phyloP scores from a whole-genome alignment of 192 early-diverging fungal genomes.

The Dimargaris xerosporica region DNA sequence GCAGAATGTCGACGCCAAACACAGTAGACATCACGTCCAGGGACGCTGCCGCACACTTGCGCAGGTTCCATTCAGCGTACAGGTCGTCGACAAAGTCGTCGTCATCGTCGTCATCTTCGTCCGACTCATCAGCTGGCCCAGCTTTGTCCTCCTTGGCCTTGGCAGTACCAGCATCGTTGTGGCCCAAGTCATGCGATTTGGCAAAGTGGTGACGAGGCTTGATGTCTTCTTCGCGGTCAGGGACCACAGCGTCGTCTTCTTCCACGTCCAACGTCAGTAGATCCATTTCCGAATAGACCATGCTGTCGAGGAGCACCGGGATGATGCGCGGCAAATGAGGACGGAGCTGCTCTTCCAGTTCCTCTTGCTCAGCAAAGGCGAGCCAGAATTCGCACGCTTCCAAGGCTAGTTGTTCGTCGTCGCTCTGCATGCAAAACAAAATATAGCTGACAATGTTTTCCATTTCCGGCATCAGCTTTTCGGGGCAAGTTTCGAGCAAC shows the following conservation, averaged over 20 bases:
- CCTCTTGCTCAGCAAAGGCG: slow-evolving; percentile 86
- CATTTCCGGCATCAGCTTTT: slow-evolving; percentile 75
- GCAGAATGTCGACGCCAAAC: slow-evolving; percentile 70
- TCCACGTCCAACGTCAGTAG: slow-evolving; percentile 58
- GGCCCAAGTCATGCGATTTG: slow-evolving; percentile 47
- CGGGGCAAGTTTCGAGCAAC: slow-evolving; percentile 70
- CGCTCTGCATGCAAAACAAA: slow-evolving; percentile 72
- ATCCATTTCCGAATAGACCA: slow-evolving; percentile 95
- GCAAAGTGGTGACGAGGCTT: slow-evolving; percentile 87
- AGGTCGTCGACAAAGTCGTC: slow-evolving; percentile 77
- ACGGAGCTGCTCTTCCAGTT: slow-evolving; percentile 50
- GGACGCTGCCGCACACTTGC: slow-evolving; percentile 96
- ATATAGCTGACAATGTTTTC: slow-evolving; percentile 87
- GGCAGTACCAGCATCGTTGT: slow-evolving; percentile 17
- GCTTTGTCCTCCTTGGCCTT: slow-evolving; percentile 5
- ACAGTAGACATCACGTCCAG: slow-evolving; percentile 86
- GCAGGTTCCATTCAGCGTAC: slow-evolving; percentile 89
- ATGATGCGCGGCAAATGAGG: slow-evolving; percentile 62
- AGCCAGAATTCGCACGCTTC: slow-evolving; percentile 99
- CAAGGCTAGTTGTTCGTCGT: slow-evolving; percentile 75
- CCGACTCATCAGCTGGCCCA: slow-evolving; percentile 46
- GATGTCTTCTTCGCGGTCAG: slow-evolving; percentile 85
- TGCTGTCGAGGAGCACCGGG: slow-evolving; percentile 82
- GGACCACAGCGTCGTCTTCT: slow-evolving; percentile 72
- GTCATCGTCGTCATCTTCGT: slow-evolving; percentile 70